Evolutionary conservation across 1,139 yeast species (phyloP), one percentile per base, ranked within the genome.

Genomic region (Candida albicans): DNA sequence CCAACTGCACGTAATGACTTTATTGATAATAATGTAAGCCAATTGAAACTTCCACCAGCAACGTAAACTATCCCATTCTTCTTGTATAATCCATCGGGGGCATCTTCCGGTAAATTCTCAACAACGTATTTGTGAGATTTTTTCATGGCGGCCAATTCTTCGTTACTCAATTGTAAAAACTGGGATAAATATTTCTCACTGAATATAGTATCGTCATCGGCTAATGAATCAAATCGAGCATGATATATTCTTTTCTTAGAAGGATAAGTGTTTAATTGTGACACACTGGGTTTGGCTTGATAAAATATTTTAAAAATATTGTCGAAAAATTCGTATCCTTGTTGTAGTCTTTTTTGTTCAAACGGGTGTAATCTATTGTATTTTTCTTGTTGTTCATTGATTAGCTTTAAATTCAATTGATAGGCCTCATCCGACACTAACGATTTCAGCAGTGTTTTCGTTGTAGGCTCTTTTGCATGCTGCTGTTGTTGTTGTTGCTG

Each of bases 1-100:
- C 90, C 89, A 14, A 77, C 63, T 13, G 81, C 75, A 50, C 96
- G 68, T 40, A 88, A 63, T 42, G 84, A 75, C 57, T 79, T 77
- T 48, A 88, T 74, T 1, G 93, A 81, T 25, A 85, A 65, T 39
- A 86, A 65, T 12, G 89, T 78, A 50, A 86, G 67, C 75, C 95
- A 84, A 57, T 86, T 84, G 67, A 82, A 50, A 6, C 27, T 26
- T 2, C 52, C 52, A 35, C 95, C 95, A 14, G 93, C 93, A 31
- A 86, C 91, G 55, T 81, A 84, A 1, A 87, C 96, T 33, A 87
- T 81, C 26, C 96, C 96, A 47, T 80, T 73, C 0, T 91, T 91
- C n/a, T 65, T 57, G 57, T 79, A 82, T 9, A 78, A 56, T 2
- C 71, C 65, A 27, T 65, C 61, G 0, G 52, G 52, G 3, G 70